phyloP scores from a whole-genome alignment of 441 rosid species.

The Pelargonium myrrhifolium region DNA sequence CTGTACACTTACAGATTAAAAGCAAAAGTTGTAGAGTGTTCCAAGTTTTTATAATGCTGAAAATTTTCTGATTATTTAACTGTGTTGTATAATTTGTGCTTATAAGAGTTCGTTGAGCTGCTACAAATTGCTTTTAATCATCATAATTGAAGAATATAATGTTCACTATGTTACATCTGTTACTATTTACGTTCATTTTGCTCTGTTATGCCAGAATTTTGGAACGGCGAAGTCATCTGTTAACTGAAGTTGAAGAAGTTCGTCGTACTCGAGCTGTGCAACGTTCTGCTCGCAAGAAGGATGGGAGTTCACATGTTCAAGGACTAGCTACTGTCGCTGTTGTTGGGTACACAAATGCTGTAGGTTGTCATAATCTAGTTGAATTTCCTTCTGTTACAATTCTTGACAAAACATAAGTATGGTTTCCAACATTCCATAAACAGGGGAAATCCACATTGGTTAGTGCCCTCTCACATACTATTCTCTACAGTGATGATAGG shows the following conservation, averaged over 20 bases:
- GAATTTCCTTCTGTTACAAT: slow-evolving; percentile 10
- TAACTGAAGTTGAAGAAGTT: slow-evolving; percentile 70
- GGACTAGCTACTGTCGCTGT: slow-evolving; percentile 71
- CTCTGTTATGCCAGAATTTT: slow-evolving; percentile 45
- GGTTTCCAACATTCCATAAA: slow-evolving; percentile 12
- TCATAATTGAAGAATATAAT: background rate
- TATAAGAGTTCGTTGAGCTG: background rate
- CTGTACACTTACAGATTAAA: background rate
- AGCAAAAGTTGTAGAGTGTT: background rate
- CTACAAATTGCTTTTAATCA: no score
- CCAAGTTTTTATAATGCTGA: background rate
- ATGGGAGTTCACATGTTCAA: slow-evolving; percentile 39
- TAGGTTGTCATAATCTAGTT: slow-evolving; percentile 34
- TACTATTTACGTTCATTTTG: background rate
- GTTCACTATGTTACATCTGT: slow-evolving; percentile 1
- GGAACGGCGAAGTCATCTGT: slow-evolving; percentile 54
- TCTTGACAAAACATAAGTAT: background rate
- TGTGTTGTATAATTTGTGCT: background rate
- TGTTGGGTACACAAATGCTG: slow-evolving; percentile 96
- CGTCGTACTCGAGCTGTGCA: slow-evolving; percentile 78
- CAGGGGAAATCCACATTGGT: slow-evolving; percentile 90
- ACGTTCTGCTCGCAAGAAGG: slow-evolving; percentile 71
- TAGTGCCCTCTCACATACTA: slow-evolving; percentile 56
- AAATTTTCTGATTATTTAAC: background rate
- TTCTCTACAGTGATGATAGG: slow-evolving; percentile 79